Base-by-base conservation (phyloP, 2,329 filamentous ascomycete species). In the Pyrenochaeta sp. region DNA sequence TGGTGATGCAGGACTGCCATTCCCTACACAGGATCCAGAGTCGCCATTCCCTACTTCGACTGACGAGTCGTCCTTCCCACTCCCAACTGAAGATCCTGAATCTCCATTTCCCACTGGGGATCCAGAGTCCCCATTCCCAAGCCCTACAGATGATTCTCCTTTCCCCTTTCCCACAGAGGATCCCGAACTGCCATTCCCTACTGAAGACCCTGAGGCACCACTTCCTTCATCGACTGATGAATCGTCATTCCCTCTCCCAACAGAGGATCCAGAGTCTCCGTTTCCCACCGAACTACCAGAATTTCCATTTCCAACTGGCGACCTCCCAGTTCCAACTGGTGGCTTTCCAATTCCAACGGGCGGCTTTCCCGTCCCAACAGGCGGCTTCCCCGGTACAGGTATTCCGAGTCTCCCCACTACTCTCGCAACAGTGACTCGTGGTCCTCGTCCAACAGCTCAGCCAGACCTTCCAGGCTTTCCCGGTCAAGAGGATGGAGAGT, bases 351-450 rank as follows among this genome's bases (percentile, higher is more conserved):
- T 42, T n/a, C 40, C 40, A 17, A 42, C 40, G 9, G 40, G 40
- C 14, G 40, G n/a, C 15, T 36, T 36, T 17, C 33, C 33, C n/a
- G 9, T 20, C 17, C 35, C 35, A 7, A 37, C 33, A 15, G 33
- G 33, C 31, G 46, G 46, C 12, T 49, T 49, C 27, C 50, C 50
- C 14, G 48, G 32, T 15, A 44, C 45, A 11, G 39, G 50, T n/a
- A 40, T 49, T 11, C 51, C 51, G 2, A 29, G 31, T 33, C 51
- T 32, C 29, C 52, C 40, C 14, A 54, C 47, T 11, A 54, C 51
- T 6, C 32, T 63, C 12, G 47, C 33, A 29, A 61, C 59, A 5
- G 7, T 59, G 10, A 63, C 60, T 5, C 58, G 55, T 7, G 60
- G 60, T 2, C 58, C 60, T 3, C 39, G 41, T 2, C 60, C 60